These are phyloP conservation scores for Trichoderma hamatum DNA, from an alignment of 2,329 filamentous ascomycete genomes.

Conservation along the genomic window DNA sequence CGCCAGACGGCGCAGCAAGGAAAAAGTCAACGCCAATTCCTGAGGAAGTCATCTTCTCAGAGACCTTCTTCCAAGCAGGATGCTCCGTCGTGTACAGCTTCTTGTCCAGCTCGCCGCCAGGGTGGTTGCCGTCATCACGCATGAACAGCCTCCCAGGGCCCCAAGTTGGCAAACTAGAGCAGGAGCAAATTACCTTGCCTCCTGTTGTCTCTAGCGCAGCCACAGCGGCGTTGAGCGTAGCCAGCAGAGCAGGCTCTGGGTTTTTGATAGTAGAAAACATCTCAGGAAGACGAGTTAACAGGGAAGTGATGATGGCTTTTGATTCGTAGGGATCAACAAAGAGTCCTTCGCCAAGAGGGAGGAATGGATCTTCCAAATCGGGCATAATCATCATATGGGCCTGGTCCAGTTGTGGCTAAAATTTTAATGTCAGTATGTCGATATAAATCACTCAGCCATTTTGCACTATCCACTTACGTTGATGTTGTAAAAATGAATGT, in stretches of 20 bases:
- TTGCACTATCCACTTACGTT: conserved; percentile 58
- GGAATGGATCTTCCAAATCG: conserved; percentile 93
- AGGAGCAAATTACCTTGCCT: conserved; percentile 87
- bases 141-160: conserved; percentile 84
- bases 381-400: conserved; percentile 99
- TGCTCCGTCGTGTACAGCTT: conserved; percentile 91
- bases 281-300: conserved; percentile 79
- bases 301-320: conserved; percentile 80
- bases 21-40: conserved; percentile 95
- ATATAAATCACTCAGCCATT: not conserved
- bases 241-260: conserved; percentile 84
- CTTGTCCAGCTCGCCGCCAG: conserved; percentile 86
- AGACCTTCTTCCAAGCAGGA: conserved; percentile 80
- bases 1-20: conserved; percentile 84
- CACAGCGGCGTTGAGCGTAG: conserved; percentile 80
- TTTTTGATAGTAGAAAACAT: conserved; percentile 90
- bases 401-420: conserved; percentile 71
- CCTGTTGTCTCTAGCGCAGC: conserved; percentile 84
- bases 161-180: conserved; percentile 87
- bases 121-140: conserved; percentile 84
- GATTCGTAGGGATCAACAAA: conserved; percentile 95
- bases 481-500: conserved; percentile 97
- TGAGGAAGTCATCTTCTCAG: conserved; percentile 82
- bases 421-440: not conserved
- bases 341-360: conserved; percentile 85